Conservation (phyloP, 192 early-diverging fungal genomes). For the Backusella liffmaniae region DNA sequence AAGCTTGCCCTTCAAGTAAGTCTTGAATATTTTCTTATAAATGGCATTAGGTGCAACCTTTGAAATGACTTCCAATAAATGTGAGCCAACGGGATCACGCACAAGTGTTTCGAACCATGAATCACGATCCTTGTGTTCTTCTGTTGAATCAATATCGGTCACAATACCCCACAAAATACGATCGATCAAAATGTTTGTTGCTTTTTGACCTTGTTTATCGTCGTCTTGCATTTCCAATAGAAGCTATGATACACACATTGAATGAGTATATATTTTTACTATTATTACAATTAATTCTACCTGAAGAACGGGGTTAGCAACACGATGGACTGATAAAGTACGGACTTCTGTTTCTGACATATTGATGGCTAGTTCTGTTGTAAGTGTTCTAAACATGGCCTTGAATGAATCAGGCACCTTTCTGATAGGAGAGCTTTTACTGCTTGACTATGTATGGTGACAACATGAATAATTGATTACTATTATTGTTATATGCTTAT, state of each 20-base stretch:
- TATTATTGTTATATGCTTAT: neutral
- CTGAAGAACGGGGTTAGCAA: conserved; percentile 83
- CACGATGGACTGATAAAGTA: conserved; percentile 57
- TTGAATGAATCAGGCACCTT: conserved; percentile 66
- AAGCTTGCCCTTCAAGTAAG: conserved; percentile 63
- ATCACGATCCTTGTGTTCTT: conserved; percentile 46
- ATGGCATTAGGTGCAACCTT: conserved; percentile 48
- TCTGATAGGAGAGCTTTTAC: conserved; percentile 38
- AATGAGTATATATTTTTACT: neutral
- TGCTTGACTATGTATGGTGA: neutral
- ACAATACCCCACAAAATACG: conserved; percentile 56
- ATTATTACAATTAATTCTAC: conserved; percentile 14
- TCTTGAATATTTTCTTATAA: conserved; percentile 63
- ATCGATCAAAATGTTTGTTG: conserved; percentile 50
- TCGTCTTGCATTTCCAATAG: conserved; percentile 34
- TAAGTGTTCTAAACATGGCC: conserved; percentile 52
- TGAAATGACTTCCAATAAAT: conserved; percentile 73
- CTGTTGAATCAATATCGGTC: conserved; percentile 38
- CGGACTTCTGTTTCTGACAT: conserved; percentile 54
- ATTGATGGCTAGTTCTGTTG: conserved; percentile 47
- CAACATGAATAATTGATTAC: too few relatives aligned
- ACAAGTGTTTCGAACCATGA: conserved; percentile 59
- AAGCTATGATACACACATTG: conserved; percentile 7
- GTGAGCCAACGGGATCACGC: conserved; percentile 72
- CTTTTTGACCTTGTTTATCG: conserved; percentile 38